phyloP scores from a whole-genome alignment of 306 rosid species.

The Macrotyloma uniflorum region DNA sequence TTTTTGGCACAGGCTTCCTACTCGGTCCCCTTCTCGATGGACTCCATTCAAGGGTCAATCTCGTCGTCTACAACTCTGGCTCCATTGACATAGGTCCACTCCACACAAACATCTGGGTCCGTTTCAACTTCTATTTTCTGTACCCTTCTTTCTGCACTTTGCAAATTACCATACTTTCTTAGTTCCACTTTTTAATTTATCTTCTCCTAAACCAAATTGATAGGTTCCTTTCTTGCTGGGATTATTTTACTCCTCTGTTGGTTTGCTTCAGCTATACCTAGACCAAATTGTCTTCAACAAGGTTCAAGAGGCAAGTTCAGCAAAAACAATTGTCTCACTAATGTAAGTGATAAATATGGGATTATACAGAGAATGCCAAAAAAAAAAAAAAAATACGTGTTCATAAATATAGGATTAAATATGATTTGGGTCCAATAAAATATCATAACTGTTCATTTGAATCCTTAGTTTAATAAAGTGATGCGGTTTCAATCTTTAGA shows the following conservation, averaged over 20 bases:
- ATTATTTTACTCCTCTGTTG: conserved; percentile 70
- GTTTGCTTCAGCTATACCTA: conserved; percentile 69
- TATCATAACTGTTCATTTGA: neutral
- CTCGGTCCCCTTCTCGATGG: conserved; percentile 85
- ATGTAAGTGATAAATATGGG: conserved; percentile 43
- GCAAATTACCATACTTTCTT: neutral
- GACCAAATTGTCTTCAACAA: conserved; percentile 53
- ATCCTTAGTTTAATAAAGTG: neutral
- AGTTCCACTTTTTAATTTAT: neutral
- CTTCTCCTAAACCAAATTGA: neutral
- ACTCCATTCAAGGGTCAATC: conserved; percentile 81
- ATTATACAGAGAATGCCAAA: too few relatives aligned
- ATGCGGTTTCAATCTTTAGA: neutral
- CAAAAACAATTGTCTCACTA: conserved; percentile 53
- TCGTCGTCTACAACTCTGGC: conserved; percentile 63
- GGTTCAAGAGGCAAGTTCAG: conserved; percentile 46
- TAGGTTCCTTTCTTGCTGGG: conserved; percentile 89
- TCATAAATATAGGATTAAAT: neutral
- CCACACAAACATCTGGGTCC: conserved; percentile 69
- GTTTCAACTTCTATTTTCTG: conserved; percentile 31
- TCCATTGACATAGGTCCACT: conserved; percentile 63
- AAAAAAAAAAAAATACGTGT: too few relatives aligned
- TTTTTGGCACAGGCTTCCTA: conserved; percentile 70
- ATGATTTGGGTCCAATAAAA: neutral
- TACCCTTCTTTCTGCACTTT: neutral